Percentiles rank a stretch among this genome's conserved stretches.
phyloP scores from a whole-genome alignment of 805 yeast genomes.

The Zygotorulaspora danielsina region DNA sequence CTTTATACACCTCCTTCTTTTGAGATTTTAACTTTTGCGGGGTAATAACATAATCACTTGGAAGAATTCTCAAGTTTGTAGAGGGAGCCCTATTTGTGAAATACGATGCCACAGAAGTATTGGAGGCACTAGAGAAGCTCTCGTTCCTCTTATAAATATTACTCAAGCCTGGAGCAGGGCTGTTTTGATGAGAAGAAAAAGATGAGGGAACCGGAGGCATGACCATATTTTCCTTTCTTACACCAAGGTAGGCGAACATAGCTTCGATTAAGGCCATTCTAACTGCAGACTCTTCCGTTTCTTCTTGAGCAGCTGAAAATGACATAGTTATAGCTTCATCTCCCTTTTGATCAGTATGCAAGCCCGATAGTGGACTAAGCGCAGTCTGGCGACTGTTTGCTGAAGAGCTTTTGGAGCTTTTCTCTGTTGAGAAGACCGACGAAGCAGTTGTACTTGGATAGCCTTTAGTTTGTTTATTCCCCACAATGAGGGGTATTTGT shows the following conservation, averaged over 20 bases:
- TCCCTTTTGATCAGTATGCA: conserved; percentile 5
- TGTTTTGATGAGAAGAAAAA: conserved; percentile 4
- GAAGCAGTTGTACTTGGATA: conserved; percentile 8
- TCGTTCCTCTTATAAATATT: conserved; percentile 2
- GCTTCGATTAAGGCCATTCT: conserved; percentile 66
- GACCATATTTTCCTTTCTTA: conserved; percentile 41
- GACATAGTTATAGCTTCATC: conserved; percentile 33
- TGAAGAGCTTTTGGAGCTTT: background rate
- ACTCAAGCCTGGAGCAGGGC: background rate
- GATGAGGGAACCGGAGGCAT: conserved; percentile 12
- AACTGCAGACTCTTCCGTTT: conserved; percentile 63
- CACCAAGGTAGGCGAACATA: conserved; percentile 64
- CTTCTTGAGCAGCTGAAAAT: conserved; percentile 57
- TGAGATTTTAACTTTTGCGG: conserved; percentile 19
- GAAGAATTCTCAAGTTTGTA: conserved; percentile 25
- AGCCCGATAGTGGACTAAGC: conserved; percentile 2
- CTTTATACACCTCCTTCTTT: conserved; percentile 18
- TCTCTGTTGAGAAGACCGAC: conserved; percentile 5
- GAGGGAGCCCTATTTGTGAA: conserved; percentile 13
- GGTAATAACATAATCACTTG: conserved; percentile 23
- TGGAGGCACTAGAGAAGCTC: conserved; percentile 10
- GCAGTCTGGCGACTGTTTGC: background rate
- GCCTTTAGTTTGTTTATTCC: background rate
- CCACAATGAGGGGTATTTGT: background rate
- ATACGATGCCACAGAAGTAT: conserved; percentile 17